A percentile compares a stretch with the other conserved stretches of the same genome.
Conservation (phyloP, 228 moss, liverwort and hornwort genomes). For the Sphagnum fallax region DNA sequence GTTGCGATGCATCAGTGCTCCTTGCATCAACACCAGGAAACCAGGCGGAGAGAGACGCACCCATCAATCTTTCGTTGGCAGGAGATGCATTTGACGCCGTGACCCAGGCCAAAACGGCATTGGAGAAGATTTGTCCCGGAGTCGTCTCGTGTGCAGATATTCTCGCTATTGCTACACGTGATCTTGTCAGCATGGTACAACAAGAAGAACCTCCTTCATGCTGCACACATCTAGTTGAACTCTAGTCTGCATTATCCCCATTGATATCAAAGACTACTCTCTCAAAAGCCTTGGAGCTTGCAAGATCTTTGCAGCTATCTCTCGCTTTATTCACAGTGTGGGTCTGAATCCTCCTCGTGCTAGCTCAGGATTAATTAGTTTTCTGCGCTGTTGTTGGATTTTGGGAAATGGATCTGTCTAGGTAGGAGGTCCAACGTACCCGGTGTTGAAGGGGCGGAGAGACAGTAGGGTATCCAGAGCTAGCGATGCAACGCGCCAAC, state of each 20-base stretch:
- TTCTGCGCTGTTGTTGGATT: no score
- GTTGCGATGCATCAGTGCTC: conserved; percentile 1
- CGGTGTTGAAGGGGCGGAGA: neutral
- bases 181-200: neutral
- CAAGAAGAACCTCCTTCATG: no score
- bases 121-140: neutral
- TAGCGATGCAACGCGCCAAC: neutral
- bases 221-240: no score
- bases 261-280: no score
- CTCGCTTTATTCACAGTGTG: neutral
- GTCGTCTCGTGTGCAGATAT: neutral
- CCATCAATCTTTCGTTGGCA: neutral
- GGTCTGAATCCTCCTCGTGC: neutral
- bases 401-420: neutral
- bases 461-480: neutral
- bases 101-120: neutral
- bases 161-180: neutral
- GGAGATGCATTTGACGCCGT: neutral
- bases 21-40: neutral
- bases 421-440: neutral
- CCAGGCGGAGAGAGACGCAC: neutral
- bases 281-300: no score
- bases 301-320: neutral
- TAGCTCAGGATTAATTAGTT: no score
- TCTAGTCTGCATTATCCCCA: no score